These are phyloP conservation scores for Candida jianshihensis DNA, from an alignment of 805 yeast species.

Conservation along the genomic window DNA sequence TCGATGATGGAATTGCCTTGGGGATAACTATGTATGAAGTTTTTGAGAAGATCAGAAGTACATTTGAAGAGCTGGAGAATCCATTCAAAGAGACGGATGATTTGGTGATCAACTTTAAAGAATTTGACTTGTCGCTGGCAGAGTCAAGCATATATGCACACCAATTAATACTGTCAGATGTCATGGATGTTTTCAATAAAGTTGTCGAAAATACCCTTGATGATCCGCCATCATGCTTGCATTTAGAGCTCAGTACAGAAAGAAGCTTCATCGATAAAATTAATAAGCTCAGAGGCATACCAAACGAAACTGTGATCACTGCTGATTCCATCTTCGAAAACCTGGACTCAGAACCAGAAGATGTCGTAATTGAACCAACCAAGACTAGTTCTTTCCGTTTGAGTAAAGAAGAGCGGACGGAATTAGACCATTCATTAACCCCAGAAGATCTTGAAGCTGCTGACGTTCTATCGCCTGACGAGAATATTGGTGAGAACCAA, in stretches of 20 bases:
- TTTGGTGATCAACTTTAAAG: conserved; percentile 12
- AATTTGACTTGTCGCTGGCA: conserved; percentile 10
- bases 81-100: conserved; percentile 18
- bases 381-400: no score
- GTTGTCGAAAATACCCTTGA: conserved; percentile 2
- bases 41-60: conserved; percentile 11
- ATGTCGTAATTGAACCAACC: no score
- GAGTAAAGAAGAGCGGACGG: conserved; percentile 3
- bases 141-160: conserved; percentile 15
- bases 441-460: neutral
- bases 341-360: neutral
- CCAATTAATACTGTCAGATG: conserved; percentile 13
- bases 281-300: conserved; percentile 7
- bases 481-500: neutral
- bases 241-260: conserved; percentile 9
- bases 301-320: neutral
- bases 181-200: conserved; percentile 10
- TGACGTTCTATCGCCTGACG: neutral
- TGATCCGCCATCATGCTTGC: conserved; percentile 8
- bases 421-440: neutral
- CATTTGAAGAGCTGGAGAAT: conserved; percentile 10
- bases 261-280: conserved; percentile 10
- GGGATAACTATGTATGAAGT: conserved; percentile 11
- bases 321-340: neutral
- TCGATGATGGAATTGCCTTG: conserved; percentile 14